phyloP scores from a whole-genome alignment of 2,329 filamentous ascomycete species.

The Xylaria sp. region DNA sequence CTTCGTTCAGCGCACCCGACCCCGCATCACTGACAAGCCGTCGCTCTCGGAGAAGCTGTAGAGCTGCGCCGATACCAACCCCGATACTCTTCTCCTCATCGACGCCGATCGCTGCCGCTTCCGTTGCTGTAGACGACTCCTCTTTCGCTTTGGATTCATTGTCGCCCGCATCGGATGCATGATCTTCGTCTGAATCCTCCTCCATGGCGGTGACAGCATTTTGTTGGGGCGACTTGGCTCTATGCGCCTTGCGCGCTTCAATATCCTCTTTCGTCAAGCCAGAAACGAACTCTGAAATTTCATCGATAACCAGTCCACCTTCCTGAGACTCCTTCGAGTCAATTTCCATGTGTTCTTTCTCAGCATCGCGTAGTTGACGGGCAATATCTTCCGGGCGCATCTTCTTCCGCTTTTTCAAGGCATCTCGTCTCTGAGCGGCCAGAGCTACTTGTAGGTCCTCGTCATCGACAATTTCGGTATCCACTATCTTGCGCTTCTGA shows the following conservation, averaged over 20 bases:
- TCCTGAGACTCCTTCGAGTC: slow-evolving; percentile 36
- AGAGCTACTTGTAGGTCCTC: slow-evolving; percentile 86
- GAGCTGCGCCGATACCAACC: slow-evolving; percentile 72
- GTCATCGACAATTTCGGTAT: slow-evolving; percentile 75
- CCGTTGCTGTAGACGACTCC: slow-evolving; percentile 38
- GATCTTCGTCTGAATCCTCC: slow-evolving; percentile 41
- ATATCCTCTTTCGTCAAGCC: slow-evolving; percentile 65
- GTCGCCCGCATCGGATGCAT: slow-evolving; percentile 44
- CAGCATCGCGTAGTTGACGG: slow-evolving; percentile 65
- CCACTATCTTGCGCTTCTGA: slow-evolving; percentile 61
- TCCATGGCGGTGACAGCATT: slow-evolving; percentile 42
- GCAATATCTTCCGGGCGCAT: slow-evolving; percentile 81
- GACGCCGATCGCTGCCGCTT: slow-evolving; percentile 63
- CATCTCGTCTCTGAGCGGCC: slow-evolving; percentile 73
- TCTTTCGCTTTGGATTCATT: slow-evolving; percentile 44
- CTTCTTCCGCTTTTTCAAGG: slow-evolving; percentile 88
- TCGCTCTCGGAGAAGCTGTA: slow-evolving; percentile 78
- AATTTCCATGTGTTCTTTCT: slow-evolving; percentile 46
- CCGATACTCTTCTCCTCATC: slow-evolving; percentile 85
- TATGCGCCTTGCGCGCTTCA: slow-evolving; percentile 50
- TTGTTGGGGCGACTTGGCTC: slow-evolving; percentile 35
- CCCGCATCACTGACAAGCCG: slow-evolving; percentile 67
- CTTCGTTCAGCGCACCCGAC: slow-evolving; percentile 58
- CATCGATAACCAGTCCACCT: slow-evolving; percentile 81
- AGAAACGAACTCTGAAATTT: slow-evolving; percentile 90